phyloP scores from a whole-genome alignment of 73 alveolate genomes.

The Paramecium octaurelia region DNA sequence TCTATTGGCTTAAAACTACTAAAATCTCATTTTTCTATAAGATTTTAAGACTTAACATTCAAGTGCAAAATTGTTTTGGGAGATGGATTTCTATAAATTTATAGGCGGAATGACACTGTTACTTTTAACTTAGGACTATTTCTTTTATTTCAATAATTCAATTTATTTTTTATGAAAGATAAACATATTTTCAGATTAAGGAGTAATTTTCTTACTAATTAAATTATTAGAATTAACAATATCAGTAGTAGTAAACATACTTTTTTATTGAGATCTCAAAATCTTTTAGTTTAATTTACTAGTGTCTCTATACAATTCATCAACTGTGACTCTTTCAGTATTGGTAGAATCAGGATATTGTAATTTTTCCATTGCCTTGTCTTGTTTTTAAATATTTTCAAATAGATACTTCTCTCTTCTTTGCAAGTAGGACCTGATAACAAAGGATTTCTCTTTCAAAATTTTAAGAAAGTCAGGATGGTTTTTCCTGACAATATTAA shows the following conservation, averaged over 20 bases:
- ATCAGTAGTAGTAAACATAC: neutral
- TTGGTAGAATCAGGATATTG: neutral
- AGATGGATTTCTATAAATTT: neutral
- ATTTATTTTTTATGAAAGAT: neutral
- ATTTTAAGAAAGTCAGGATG: constrained; percentile 4
- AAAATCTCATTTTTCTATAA: neutral
- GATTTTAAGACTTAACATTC: neutral
- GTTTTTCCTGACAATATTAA: neutral
- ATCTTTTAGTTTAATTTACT: neutral
- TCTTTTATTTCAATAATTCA: neutral
- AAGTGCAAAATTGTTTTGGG: neutral
- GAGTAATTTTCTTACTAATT: neutral
- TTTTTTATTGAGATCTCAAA: neutral
- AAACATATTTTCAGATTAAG: neutral
- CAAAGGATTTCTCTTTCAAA: constrained; percentile 8
- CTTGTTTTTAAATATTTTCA: neutral
- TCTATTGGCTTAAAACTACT: neutral
- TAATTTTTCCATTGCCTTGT: neutral
- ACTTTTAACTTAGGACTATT: neutral
- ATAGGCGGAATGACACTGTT: neutral
- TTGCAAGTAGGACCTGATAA: neutral
- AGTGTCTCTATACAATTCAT: constrained; percentile 6
- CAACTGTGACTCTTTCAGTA: neutral
- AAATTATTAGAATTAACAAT: neutral
- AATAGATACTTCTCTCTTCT: neutral